phyloP scores from a whole-genome alignment of 2,329 filamentous ascomycete genomes.

The Juglanconis sp. region DNA sequence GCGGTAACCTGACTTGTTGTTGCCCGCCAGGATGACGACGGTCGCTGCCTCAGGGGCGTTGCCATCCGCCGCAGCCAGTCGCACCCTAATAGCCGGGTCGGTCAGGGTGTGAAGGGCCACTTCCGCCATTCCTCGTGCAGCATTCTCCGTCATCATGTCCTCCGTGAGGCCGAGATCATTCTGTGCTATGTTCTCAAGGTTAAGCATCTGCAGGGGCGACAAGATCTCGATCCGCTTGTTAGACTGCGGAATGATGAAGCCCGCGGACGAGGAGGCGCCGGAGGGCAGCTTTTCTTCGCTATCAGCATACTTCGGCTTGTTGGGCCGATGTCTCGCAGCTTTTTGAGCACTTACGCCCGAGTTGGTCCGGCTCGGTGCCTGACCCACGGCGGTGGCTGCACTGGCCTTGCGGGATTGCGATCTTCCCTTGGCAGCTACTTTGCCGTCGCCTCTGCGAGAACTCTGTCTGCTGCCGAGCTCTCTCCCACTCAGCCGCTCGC shows the following conservation, averaged over 20 bases:
- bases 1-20: constrained; percentile 83
- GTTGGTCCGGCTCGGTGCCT: constrained; percentile 46
- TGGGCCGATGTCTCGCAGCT: constrained; percentile 25
- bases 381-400: constrained; percentile 33
- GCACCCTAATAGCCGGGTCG: constrained; percentile 58
- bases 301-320: constrained; percentile 30
- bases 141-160: constrained; percentile 88
- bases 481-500: constrained; percentile 45
- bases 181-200: constrained; percentile 86
- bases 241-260: constrained; percentile 53
- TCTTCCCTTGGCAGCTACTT: constrained; percentile 44
- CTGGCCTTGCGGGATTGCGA: constrained; percentile 59
- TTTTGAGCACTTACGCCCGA: constrained; percentile 36
- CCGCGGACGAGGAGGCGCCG: constrained; percentile 26
- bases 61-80: constrained; percentile 39
- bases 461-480: constrained; percentile 50
- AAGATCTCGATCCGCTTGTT: constrained; percentile 60
- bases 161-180: constrained; percentile 83
- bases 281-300: constrained; percentile 35
- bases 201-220: constrained; percentile 80
- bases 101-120: constrained; percentile 69
- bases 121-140: constrained; percentile 83
- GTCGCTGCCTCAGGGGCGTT: constrained; percentile 30
- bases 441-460: constrained; percentile 51
- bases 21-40: constrained; percentile 83